Evolutionary conservation across 192 early-diverging fungal genomes (phyloP).

Genomic region (Powellomyces hirtus): DNA sequence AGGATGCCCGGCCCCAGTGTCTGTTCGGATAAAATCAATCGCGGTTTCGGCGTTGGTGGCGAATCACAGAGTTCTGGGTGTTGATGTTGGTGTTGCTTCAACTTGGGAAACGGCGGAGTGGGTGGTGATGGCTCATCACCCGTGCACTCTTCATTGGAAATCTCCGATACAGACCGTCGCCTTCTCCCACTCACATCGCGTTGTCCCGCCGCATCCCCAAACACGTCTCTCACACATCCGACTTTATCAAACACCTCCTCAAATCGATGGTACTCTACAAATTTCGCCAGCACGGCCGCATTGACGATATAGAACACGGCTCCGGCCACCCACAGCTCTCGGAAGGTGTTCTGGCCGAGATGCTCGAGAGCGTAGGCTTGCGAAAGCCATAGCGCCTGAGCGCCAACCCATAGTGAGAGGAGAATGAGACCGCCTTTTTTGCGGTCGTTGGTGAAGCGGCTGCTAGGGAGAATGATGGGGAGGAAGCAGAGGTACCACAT

Average conservation of each 20-base stretch:
- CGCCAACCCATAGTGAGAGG: constrained; percentile 66
- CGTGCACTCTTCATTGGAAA: no score
- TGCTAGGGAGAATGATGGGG: constrained; percentile 79
- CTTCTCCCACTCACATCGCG: no score
- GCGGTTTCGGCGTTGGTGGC: no score
- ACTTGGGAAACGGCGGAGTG: no score
- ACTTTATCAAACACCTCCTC: not conserved
- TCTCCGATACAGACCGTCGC: no score
- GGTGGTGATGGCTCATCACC: no score
- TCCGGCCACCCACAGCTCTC: constrained; percentile 69
- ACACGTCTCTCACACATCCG: not conserved
- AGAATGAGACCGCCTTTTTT: constrained; percentile 50
- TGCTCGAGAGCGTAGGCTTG: constrained; percentile 88
- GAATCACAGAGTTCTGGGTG: no score
- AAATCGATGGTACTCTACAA: constrained; percentile 1
- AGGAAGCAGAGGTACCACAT: constrained; percentile 98
- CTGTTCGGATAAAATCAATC: no score
- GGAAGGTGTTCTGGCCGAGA: constrained; percentile 79
- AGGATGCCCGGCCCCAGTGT: not conserved
- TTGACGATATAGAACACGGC: constrained; percentile 70
- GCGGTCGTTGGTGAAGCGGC: constrained; percentile 40
- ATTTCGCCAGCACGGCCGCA: constrained; percentile 61
- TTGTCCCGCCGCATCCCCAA: not conserved
- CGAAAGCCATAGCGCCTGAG: constrained; percentile 80
- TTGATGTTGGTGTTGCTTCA: no score